Percentiles rank a stretch among this genome's conserved stretches.
These are phyloP conservation scores for Arachnopeziza araneosa DNA, from an alignment of 2,329 filamentous ascomycete species.

Conservation along the genomic window DNA sequence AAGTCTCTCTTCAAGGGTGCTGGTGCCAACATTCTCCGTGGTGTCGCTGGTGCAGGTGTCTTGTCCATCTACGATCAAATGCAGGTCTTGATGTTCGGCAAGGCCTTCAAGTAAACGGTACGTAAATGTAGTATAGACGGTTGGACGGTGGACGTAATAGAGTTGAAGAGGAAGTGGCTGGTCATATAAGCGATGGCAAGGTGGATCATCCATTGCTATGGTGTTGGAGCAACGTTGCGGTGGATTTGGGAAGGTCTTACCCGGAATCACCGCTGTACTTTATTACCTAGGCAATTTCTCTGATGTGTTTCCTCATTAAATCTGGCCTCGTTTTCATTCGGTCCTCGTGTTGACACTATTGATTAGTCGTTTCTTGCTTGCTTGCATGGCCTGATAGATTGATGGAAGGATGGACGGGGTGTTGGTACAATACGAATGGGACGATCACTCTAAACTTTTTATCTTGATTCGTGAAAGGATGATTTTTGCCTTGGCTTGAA, in stretches of 20 bases:
- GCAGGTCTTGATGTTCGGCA: slow-evolving; percentile 98
- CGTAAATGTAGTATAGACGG: slow-evolving; percentile 24
- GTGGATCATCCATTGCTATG: slow-evolving; percentile 30
- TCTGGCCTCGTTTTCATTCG: too few species aligned
- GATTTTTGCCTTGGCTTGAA: too few species aligned
- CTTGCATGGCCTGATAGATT: too few species aligned
- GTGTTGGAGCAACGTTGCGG: slow-evolving; percentile 27
- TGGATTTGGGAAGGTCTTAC: slow-evolving; percentile 20
- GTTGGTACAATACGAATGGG: too few species aligned
- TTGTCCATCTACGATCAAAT: slow-evolving; percentile 99
- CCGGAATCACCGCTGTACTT: slow-evolving; percentile 32
- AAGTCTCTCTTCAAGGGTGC: slow-evolving; percentile 99
- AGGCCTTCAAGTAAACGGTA: slow-evolving; percentile 78
- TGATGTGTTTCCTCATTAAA: slow-evolving; percentile 25
- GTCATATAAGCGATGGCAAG: slow-evolving; percentile 15
- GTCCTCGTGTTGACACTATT: too few species aligned
- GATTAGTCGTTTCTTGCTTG: too few species aligned
- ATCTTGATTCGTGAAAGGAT: too few species aligned
- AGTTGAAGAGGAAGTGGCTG: slow-evolving; percentile 13
- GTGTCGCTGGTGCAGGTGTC: slow-evolving; percentile 99
- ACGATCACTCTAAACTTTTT: too few species aligned
- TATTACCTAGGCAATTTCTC: slow-evolving; percentile 34
- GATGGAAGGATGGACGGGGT: too few species aligned
- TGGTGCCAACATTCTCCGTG: slow-evolving; percentile 99
- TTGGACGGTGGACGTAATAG: slow-evolving; percentile 19